Evolutionary conservation across 306 rosid genomes (phyloP).

Genomic region (Canavalia ensiformis): DNA sequence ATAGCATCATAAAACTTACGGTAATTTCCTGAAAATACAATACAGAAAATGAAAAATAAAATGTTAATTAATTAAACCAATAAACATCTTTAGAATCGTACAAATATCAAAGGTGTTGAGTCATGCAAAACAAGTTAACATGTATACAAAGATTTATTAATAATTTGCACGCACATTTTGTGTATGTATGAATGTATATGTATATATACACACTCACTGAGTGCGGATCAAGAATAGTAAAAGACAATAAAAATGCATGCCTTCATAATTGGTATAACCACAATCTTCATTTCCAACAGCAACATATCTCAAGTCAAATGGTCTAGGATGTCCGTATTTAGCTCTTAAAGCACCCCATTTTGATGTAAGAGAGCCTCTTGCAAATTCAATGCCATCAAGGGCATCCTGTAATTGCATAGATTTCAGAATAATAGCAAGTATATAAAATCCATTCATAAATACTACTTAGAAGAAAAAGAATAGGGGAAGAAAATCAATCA

Average conservation of each 20-base stretch:
- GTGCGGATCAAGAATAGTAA: neutral
- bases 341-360: slow-evolving; percentile 90
- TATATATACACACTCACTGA: neutral
- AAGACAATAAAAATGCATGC: slow-evolving; percentile 45
- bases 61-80: too few species aligned
- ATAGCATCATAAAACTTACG: slow-evolving; percentile 70
- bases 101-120: neutral
- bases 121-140: neutral
- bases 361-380: slow-evolving; percentile 75
- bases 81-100: too few species aligned
- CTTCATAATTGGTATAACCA: slow-evolving; percentile 71
- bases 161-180: too few species aligned
- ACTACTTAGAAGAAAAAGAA: neutral
- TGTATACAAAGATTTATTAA: neutral
- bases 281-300: slow-evolving; percentile 96
- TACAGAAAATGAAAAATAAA: too few species aligned
- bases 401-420: slow-evolving; percentile 67
- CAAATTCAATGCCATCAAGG: slow-evolving; percentile 92
- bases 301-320: slow-evolving; percentile 83
- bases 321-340: slow-evolving; percentile 82
- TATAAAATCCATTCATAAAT: neutral
- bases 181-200: too few species aligned
- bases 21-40: slow-evolving; percentile 71
- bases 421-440: neutral
- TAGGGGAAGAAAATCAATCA: neutral